Conservation (phyloP, 192 early-diverging fungal genomes). For the Coemansia sp. region DNA sequence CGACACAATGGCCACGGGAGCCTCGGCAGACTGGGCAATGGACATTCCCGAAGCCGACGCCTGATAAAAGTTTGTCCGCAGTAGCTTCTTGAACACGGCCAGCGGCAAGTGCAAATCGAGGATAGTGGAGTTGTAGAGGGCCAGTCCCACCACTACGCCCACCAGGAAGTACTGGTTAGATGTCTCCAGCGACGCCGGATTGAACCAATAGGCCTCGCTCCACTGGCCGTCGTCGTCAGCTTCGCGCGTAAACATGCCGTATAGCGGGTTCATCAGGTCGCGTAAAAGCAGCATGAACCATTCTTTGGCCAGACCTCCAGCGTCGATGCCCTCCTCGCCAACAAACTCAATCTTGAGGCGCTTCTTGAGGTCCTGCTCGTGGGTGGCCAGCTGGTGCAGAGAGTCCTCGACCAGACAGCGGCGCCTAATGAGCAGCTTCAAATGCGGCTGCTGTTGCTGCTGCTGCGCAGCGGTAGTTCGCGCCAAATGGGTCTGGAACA, state of each 20-base stretch:
- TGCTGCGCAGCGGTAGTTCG: slow-evolving; percentile 13
- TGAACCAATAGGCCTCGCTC: slow-evolving; percentile 62
- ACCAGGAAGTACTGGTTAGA: slow-evolving; percentile 83
- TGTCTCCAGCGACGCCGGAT: slow-evolving; percentile 67
- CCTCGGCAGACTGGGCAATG: slow-evolving; percentile 7
- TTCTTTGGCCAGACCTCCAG: slow-evolving; percentile 94
- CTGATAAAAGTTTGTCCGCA: slow-evolving; percentile 42
- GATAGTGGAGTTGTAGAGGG: slow-evolving; percentile 92
- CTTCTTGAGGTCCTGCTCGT: slow-evolving; percentile 83
- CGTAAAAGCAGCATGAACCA: slow-evolving; percentile 93
- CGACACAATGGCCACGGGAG: slow-evolving; percentile 6
- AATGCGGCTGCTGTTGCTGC: slow-evolving; percentile 54
- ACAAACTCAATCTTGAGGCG: slow-evolving; percentile 86
- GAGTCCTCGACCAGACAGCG: slow-evolving; percentile 69
- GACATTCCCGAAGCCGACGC: slow-evolving; percentile 2
- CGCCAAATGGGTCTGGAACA: slow-evolving; percentile 45
- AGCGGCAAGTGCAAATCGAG: slow-evolving; percentile 78
- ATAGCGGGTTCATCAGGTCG: slow-evolving; percentile 88
- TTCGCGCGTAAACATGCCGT: slow-evolving; percentile 78
- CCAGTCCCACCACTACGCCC: slow-evolving; percentile 86
- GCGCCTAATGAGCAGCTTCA: slow-evolving; percentile 59
- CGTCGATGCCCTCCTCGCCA: slow-evolving; percentile 92
- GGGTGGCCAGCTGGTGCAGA: slow-evolving; percentile 65
- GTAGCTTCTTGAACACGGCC: slow-evolving; percentile 85
- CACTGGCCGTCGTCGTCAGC: slow-evolving; percentile 40